Evolutionary conservation across 257 asterid genomes (phyloP), one percentile per base, ranked within the genome.

Genomic region (Solanum piurae): DNA sequence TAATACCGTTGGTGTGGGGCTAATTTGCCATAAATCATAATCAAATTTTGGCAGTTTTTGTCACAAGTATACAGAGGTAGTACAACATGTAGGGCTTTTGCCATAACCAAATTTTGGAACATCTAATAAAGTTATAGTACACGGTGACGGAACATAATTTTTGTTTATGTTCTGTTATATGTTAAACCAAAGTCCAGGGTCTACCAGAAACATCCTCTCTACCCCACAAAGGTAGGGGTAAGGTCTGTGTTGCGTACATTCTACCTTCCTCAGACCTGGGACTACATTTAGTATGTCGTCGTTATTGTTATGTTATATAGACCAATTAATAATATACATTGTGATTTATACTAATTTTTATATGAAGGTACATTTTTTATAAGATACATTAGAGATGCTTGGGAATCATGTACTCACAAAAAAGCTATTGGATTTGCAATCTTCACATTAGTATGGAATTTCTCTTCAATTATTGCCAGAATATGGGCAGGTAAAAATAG

Each of bases 341-440:
- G 11, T 5, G 10, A 18, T 29, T 52, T 52, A 13, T 60, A 3
- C 5, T 33, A 33, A 9, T 38, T 23, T 27, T 21, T 86, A 36
- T 27, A 6, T 90, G 89, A 89, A 97, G 99, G 96, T 89, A 90
- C 88, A 88, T 93, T 94, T 89, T 96, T 98, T 96, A 92, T 94
- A 38, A 86, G 86, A 83, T 85, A 94, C 40, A 90, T 93, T 64
- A 37, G 88, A 2, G 98, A 94, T 44, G 96, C 93, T 5, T 96
- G 99, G 99, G 93, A 93, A 27, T 92, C 98, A 14, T 97, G 98
- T 86, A 71, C 96, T 69, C 99, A 95, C 89, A 97, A 97, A 92
- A 97, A 95, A 83, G 96, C 98, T 0, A 92, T 95, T 4, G 99
- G 96, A 60, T 94, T 95, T 83, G 95, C 93, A 10, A 62, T 92